Base-by-base conservation (phyloP, 208 protist species). In the Wallacemonas sp. region DNA sequence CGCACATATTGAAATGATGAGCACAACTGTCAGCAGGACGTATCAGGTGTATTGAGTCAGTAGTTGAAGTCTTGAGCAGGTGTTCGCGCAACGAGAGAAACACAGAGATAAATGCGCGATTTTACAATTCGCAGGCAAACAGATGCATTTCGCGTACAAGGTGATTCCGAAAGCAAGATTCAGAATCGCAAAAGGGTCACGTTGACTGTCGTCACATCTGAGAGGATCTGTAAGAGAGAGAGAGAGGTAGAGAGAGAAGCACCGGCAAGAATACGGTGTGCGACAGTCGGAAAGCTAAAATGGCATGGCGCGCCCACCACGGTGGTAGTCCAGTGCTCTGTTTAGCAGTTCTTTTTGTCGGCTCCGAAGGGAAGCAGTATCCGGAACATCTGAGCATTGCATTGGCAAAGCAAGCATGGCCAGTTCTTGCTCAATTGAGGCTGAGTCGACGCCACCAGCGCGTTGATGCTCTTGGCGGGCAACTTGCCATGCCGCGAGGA, bases 291-390 rank as follows among this genome's bases (percentile, higher is more conserved):
- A 38, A 66, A 38, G 49, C 36, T 55, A 61, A 64, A 59, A 64
- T 24, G 46, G 34, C 63, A 36, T 56, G 3, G 21, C 2, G 30
- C 15, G n/a, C 27, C 45, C 41, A n/a, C 28, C 27, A 9, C 70
- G 66, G 15, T 66, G 15, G 8, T 74, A 49, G 9, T 81, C 55
- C 0, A 82, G 51, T 15, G 79, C 70, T 36, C 53, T 58, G 2
- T 68, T 36, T 6, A 81, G 59, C 34, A 54, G 15, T 22, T 70
- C 60, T 12, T 72, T 45, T 36, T 31, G 11, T 0, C 39, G 22
- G 24, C 26, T 54, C 33, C n/a, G 55, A 39, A 61, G 27, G 14
- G 42, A 11, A 21, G 14, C 47, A 41, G 33, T 62, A 12, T 31
- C 34, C 5, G 28, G 47, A 5, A 24, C 12, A 21, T 9, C n/a